Percentiles rank a stretch among this genome's conserved stretches.
phyloP scores from a whole-genome alignment of 805 yeast species.

The Candida dajiaensis region DNA sequence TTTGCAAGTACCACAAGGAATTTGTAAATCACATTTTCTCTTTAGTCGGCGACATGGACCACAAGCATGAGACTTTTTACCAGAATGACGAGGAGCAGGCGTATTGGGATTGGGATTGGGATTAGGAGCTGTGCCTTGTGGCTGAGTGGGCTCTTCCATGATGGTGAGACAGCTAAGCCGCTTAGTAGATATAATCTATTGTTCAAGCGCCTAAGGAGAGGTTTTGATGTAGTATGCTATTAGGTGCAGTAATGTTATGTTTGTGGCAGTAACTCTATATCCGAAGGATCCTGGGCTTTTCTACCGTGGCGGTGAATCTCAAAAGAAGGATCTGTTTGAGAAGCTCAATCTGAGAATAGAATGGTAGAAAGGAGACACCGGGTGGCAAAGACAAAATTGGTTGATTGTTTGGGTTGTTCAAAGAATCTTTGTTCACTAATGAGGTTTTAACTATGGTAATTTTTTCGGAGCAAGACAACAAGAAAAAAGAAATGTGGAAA shows the following conservation, averaged over 20 bases:
- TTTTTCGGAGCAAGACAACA: not conserved
- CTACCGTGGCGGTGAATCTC: not conserved
- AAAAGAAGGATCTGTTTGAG: not conserved
- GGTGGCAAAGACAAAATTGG: no score
- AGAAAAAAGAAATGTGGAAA: not conserved
- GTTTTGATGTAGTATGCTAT: not conserved
- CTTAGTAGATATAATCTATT: not conserved
- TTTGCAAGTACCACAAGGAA: slow-evolving; percentile 24
- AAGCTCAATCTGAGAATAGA: not conserved
- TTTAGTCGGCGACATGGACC: slow-evolving; percentile 26
- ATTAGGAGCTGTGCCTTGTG: not conserved
- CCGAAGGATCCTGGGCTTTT: not conserved
- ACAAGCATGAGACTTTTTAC: slow-evolving; percentile 25
- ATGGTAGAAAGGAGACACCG: no score
- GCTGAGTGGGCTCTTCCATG: not conserved
- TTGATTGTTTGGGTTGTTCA: no score
- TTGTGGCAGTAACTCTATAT: no score
- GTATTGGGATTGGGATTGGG: no score
- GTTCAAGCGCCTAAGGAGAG: not conserved
- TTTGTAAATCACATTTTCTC: slow-evolving; percentile 22
- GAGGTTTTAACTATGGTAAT: no score
- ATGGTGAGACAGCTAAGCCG: not conserved
- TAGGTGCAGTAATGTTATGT: not conserved
- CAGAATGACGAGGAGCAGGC: slow-evolving; percentile 3
- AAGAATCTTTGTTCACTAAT: not conserved